Base-by-base conservation (phyloP, 352 stramenopile genomes). In the Thalassiosira hispida region DNA sequence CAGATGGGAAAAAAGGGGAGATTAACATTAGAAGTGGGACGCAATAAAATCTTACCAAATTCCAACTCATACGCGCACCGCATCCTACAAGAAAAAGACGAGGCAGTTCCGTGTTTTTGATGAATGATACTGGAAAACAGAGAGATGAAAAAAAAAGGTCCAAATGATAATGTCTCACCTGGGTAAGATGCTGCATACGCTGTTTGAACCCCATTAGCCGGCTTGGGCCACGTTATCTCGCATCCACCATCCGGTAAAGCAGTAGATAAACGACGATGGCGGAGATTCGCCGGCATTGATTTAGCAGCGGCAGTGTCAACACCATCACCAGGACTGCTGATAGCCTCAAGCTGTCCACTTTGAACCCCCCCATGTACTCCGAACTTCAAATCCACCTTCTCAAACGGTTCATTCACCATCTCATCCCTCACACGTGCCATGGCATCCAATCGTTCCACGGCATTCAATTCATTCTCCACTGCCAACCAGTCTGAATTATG, bases 61-160 rank as follows among this genome's bases (percentile, higher is more conserved):
- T 86, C 79, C 79, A 86, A 31, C 61, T 68, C 72, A 86, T 86
- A 6, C 71, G 46, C 1, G 79, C 72, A 11, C 79, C 79, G 52
- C 79, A 82, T 16, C 78, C 73, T 67, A 57, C 20, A 31, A 23
- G 61, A 56, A 7, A 14, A 47, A 47, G 8, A 47, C 40, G 1
- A 12, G 31, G 31, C 31, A n/a, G n/a, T n/a, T n/a, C 3, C 31
- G 3, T 38, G 3, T 38, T 38, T 38, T 38, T 3, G 3, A 9
- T 38, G 31, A 38, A 38, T 38, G 31, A 8, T 38, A 8, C 31
- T 38, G 22, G 9, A 62, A 9, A n/a, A 62, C 4, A 5, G 27
- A 40, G 42, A 22, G 42, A 11, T 9, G 42, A 23, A 14, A 52
- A 11, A 52, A 52, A 23, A 52, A n/a, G 14, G 29, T 55, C 16